Percentiles rank a stretch among this genome's conserved stretches.
phyloP scores from a whole-genome alignment of 2,329 filamentous ascomycete species.

The Pseudogymnoascus destructans region DNA sequence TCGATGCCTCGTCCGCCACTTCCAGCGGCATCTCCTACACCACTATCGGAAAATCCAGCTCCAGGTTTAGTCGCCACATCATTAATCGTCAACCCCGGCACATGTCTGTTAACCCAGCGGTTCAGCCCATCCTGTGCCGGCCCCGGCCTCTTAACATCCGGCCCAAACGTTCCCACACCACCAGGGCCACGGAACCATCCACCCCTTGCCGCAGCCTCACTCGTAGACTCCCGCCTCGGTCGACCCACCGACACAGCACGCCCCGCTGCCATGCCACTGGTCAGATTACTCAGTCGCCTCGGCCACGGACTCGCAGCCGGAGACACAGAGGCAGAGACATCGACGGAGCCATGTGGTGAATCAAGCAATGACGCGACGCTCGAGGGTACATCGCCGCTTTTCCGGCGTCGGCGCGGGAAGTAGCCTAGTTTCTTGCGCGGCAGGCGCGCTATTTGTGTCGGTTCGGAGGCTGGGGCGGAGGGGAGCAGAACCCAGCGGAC shows the following conservation, averaged over 20 bases:
- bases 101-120: constrained; percentile 40
- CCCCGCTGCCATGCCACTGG: constrained; percentile 26
- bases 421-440: constrained; percentile 72
- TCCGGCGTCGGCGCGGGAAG: constrained; percentile 87
- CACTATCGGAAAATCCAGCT: constrained; percentile 27
- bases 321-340: constrained; percentile 29
- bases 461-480: constrained; percentile 44
- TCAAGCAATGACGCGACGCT: not conserved
- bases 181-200: constrained; percentile 70
- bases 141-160: constrained; percentile 58
- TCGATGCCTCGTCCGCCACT: constrained; percentile 28
- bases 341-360: constrained; percentile 34
- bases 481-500: constrained; percentile 82
- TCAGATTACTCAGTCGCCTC: constrained; percentile 21
- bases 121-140: constrained; percentile 78
- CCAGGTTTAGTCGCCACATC: constrained; percentile 19
- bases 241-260: not conserved
- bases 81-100: constrained; percentile 17
- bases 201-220: constrained; percentile 31
- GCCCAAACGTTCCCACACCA: constrained; percentile 71
- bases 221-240: constrained; percentile 23
- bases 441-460: constrained; percentile 77
- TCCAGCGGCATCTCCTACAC: constrained; percentile 34
- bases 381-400: constrained; percentile 29
- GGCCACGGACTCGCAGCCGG: constrained; percentile 15